Percentiles rank a stretch among this genome's conserved stretches.
Conservation (phyloP, 148 eudicot genomes). For the Nepenthes gracilis region DNA sequence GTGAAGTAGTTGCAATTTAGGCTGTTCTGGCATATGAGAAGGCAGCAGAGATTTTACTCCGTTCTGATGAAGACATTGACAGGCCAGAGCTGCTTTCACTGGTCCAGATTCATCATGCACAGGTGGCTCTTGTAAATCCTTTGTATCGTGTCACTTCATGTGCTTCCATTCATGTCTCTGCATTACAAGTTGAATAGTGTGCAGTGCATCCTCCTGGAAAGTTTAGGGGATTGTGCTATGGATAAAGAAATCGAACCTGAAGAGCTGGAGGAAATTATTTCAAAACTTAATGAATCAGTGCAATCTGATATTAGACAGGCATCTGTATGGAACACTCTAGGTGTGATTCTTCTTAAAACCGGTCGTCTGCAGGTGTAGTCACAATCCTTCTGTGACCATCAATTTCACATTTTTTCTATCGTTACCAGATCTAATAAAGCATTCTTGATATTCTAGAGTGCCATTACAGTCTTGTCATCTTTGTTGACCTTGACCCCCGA, state of each 20-base stretch:
- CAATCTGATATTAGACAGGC: constrained; percentile 77
- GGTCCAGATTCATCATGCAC: constrained; percentile 97
- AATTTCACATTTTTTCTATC: neutral
- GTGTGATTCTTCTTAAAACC: constrained; percentile 68
- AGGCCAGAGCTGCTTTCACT: constrained; percentile 82
- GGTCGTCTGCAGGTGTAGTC: constrained; percentile 73
- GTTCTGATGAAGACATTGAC: constrained; percentile 81
- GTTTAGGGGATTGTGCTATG: constrained; percentile 47
- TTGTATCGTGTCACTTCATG: neutral
- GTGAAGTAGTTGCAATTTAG: constrained; percentile 18
- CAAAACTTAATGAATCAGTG: constrained; percentile 65
- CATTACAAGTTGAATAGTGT: neutral
- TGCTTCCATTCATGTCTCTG: neutral
- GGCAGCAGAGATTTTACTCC: constrained; percentile 82
- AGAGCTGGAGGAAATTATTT: constrained; percentile 68
- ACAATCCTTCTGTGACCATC: neutral
- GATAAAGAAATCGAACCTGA: constrained; percentile 63
- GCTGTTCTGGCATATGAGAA: constrained; percentile 79
- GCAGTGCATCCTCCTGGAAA: constrained; percentile 88
- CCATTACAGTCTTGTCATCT: constrained; percentile 72
- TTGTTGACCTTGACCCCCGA: constrained; percentile 58
- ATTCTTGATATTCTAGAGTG: constrained; percentile 42
- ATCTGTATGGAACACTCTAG: constrained; percentile 92
- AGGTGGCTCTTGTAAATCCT: constrained; percentile 31
- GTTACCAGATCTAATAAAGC: constrained; percentile 13